phyloP scores from a whole-genome alignment of 306 rosid species.

The peach (Prunus persica) region DNA sequence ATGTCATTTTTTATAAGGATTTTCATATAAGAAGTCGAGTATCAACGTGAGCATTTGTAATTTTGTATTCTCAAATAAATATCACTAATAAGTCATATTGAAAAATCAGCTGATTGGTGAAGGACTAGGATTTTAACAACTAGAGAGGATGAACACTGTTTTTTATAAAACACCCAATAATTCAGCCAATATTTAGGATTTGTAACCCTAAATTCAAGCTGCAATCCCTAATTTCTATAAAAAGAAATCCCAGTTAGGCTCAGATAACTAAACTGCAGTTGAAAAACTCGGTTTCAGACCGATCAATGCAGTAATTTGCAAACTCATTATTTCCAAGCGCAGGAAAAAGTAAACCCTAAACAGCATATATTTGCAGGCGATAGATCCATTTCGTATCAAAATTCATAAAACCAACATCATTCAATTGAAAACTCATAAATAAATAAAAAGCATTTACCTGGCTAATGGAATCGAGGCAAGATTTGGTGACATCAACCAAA shows the following conservation, averaged over 20 bases:
- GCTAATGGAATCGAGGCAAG: conserved; percentile 65
- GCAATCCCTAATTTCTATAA: not conserved
- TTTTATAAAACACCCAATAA: not conserved
- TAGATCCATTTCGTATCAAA: not conserved
- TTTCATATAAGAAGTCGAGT: not conserved
- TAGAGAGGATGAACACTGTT: not conserved
- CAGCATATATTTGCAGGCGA: not conserved
- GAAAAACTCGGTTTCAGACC: not conserved
- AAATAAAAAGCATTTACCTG: conserved; percentile 37
- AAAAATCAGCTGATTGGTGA: not conserved
- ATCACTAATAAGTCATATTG: not conserved
- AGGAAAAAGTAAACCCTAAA: not conserved
- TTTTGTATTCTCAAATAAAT: not conserved
- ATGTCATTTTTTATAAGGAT: not conserved
- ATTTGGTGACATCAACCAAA: conserved; percentile 61
- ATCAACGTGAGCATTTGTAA: not conserved
- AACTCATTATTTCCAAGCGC: not conserved
- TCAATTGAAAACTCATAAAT: not conserved
- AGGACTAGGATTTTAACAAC: not conserved
- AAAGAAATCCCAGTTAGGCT: not conserved
- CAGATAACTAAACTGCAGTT: not conserved
- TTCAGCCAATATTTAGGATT: not conserved
- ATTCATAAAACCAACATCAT: not conserved
- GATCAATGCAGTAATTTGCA: not conserved
- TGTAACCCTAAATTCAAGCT: not conserved